These are phyloP conservation scores for Brassica napus DNA, from an alignment of 345 rosid genomes.

Conservation along the genomic window DNA sequence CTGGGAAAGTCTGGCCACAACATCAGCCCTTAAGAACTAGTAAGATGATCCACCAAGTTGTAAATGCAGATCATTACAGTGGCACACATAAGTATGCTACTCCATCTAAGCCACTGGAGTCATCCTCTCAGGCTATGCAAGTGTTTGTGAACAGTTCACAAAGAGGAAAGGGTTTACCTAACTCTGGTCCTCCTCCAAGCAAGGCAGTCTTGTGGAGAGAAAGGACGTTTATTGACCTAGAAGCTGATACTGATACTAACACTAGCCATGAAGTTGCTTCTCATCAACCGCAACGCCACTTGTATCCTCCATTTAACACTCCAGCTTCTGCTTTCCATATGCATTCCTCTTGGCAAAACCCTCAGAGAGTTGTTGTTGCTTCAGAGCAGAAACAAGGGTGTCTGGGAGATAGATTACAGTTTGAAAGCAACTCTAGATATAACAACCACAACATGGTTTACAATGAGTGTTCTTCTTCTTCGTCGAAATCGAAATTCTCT, in stretches of 20 bases:
- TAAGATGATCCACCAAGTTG: constrained; percentile 20
- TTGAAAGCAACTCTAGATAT: constrained; percentile 40
- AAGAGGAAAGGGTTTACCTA: constrained; percentile 45
- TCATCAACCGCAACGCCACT: constrained; percentile 36
- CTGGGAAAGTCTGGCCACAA: constrained; percentile 39
- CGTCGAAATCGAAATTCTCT: constrained; percentile 37
- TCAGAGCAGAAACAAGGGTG: constrained; percentile 56
- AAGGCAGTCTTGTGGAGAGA: constrained; percentile 58
- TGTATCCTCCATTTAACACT: constrained; percentile 46
- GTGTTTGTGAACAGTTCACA: constrained; percentile 46
- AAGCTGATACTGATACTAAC: constrained; percentile 43
- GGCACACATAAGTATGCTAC: constrained; percentile 26
- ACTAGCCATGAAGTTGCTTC: constrained; percentile 51
- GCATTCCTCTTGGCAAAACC: constrained; percentile 56
- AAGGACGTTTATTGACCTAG: constrained; percentile 48
- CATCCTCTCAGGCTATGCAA: constrained; percentile 31
- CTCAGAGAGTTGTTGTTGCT: constrained; percentile 50
- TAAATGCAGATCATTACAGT: constrained; percentile 36
- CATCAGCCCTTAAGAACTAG: constrained; percentile 27
- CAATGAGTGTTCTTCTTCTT: constrained; percentile 45
- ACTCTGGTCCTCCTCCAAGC: constrained; percentile 56
- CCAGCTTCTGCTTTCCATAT: constrained; percentile 52
- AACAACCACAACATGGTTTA: constrained; percentile 40
- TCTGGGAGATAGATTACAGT: constrained; percentile 58
- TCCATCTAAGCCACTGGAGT: constrained; percentile 27